A percentile compares a stretch with the other conserved stretches of the same genome.
These are phyloP conservation scores for Mucor saturninus DNA, from an alignment of 371 early-diverging fungal species.

Conservation along the genomic window DNA sequence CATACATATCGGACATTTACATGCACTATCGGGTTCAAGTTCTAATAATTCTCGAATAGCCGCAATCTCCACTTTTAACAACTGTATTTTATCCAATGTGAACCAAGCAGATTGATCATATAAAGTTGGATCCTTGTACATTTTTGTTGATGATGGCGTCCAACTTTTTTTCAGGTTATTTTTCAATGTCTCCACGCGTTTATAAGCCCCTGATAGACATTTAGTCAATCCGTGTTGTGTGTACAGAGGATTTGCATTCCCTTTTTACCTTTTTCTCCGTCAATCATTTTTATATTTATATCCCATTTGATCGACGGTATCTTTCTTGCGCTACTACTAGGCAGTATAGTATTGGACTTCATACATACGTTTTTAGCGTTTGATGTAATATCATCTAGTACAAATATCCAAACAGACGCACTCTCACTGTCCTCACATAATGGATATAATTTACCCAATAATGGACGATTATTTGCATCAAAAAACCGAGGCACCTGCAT, in stretches of 20 bases:
- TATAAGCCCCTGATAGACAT: slow-evolving; percentile 1
- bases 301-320: slow-evolving; percentile 16
- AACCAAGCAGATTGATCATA: slow-evolving; percentile 38
- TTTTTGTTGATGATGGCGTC: slow-evolving; percentile 15
- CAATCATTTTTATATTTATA: slow-evolving; percentile 5
- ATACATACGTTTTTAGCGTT: slow-evolving; percentile 9
- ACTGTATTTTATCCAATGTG: slow-evolving; percentile 42
- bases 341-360: slow-evolving; percentile 22
- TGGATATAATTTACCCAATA: slow-evolving; percentile 26
- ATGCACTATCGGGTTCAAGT: slow-evolving; percentile 88
- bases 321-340: slow-evolving; percentile 27
- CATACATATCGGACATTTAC: slow-evolving; percentile 48
- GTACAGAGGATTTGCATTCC: not conserved
- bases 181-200: slow-evolving; percentile 5
- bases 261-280: not conserved
- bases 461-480: slow-evolving; percentile 7
- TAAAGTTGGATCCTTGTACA: slow-evolving; percentile 27
- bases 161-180: slow-evolving; percentile 9
- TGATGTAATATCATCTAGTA: not conserved
- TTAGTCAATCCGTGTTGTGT: not conserved
- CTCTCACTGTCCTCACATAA: slow-evolving; percentile 8
- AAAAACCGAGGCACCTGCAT: slow-evolving; percentile 17
- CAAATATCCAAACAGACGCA: slow-evolving; percentile 36
- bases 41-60: slow-evolving; percentile 81
- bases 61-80: slow-evolving; percentile 66